Base-by-base conservation (phyloP, 2,329 filamentous ascomycete species). In the Bisporella sp. region DNA sequence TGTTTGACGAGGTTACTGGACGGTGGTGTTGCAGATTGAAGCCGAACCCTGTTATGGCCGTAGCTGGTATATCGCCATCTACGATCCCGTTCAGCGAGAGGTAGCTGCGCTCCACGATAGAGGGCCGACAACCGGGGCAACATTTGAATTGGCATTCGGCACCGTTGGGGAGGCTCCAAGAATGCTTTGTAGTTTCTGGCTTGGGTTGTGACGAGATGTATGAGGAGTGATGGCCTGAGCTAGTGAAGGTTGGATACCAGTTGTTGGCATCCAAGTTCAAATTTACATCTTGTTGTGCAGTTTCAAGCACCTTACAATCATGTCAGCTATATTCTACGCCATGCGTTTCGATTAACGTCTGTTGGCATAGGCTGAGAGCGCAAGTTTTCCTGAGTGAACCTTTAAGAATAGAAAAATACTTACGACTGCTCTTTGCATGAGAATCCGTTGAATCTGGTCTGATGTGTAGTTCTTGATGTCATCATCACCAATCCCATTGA, bases 361-460 rank as follows among this genome's bases (percentile, higher is more conserved):
- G 6, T 5, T 35, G 4, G 42, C 8, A 28, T 32, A 50, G 13
- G 33, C n/a, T 32, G 9, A 8, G 11, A n/a, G 31, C 29, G 31
- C n/a, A 11, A 8, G 35, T 37, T n/a, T 37, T 37, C 8, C 35
- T 9, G 35, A 37, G 35, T 21, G 21, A 21, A 21, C 21, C 21
- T 21, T 21, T 21, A 21, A 21, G 21, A 21, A 21, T 21, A 37
- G 35, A 37, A 2, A n/a, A 37, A 3, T 9, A 60, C 69, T 54
- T 63, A 78, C 78, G 42, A 75, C 61, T 52, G 73, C 68, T 45
- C 76, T 71, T 58, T 82, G 78, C 35, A 64, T 57, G n/a, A 80
- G 60, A 28, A 82, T 68, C 3, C 51, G 68, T 12, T 63, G 63
- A 2, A 82, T 56, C 56, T 82, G 76, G 5, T 67, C 63, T 1